Base-by-base conservation (phyloP, 768 basidiomycete genomes). In the Collybia sp. region DNA sequence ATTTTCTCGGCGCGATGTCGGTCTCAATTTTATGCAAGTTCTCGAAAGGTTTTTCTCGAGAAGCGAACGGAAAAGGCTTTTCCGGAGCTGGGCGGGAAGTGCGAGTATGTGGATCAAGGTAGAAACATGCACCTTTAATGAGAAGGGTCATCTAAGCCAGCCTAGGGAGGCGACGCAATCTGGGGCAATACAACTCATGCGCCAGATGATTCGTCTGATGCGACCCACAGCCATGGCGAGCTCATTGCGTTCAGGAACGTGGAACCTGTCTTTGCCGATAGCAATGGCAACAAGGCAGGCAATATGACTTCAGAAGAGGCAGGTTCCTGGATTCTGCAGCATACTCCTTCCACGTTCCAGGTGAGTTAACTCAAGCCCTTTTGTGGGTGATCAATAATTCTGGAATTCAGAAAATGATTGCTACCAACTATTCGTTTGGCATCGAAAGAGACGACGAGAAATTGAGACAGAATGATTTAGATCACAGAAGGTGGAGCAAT, bases 51-150 rank as follows among this genome's bases (percentile, higher is more conserved):
- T 96, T 71, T 97, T 99, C 62, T 93, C 90, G 0, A 74, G 91
- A 33, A 82, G 77, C 37, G 96, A 99, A 63, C 78, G 95, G 0
- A 89, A 88, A 48, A 82, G 79, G 42, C 73, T 99, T 10, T 97
- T 99, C 72, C 76, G 92, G 20, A 88, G 85, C 58, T 99, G 95
- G 95, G 91, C 91, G 6, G 94, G 94, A 30, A 87, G 90, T 52
- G 92, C 88, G 17, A 88, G 89, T 53, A 79, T 93, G 81, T 94
- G 93, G 93, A 78, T 94, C 49, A 95, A 94, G 78, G 89, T 81
- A 59, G 20, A 43, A 16, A 11, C 13, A 36, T 42, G 40, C n/a
- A 15, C 10, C 12, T 16, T 40, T 40, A 25, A 31, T 18, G 38
- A 17, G 8, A 12, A 46, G 12, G 17, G 9, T 30, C n/a, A 30